Evolutionary conservation across 768 basidiomycete species (phyloP), one percentile per base, ranked within the genome.

Genomic region (Coprinopsis sp.): DNA sequence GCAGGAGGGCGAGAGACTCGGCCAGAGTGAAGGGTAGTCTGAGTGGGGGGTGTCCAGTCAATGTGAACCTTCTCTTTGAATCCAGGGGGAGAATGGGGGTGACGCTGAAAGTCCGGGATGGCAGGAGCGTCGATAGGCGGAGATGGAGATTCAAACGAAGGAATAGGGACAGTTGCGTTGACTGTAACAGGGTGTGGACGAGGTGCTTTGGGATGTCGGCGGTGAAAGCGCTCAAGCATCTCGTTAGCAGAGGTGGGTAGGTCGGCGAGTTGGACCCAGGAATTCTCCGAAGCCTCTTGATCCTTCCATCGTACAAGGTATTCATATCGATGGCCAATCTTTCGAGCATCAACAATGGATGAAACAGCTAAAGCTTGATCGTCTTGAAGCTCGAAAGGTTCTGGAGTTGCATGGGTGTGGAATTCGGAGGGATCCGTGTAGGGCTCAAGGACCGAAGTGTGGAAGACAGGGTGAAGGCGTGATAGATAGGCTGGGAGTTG

Each of bases 221-320:
- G 60, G 39, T 71, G 67, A 45, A 66, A 71, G 8, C 54, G 51
- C 23, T 67, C 63, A 33, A 69, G 37, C 13, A 60, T 36, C 36
- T 67, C 56, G 46, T 69, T 56, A 38, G 44, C 31, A 8, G 62
- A 34, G 3, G 51, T 54, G 4, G 66, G 66, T 33, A 70, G 53
- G 19, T 70, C 66, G n/a, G 60, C 59, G 8, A 68, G 55, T 3
- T 65, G 56, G 43, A 67, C 52, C 69, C 70, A 68, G 10, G 64
- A 63, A 44, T 62, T 55, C 44, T 71, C 61, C 34, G 61, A 56
- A 7, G 58, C 54, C 6, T 56, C 51, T 30, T 49, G 49, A 31
- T 49, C 49, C 30, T 51, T 50, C 62, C 59, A 70, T 4, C 41
- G 47, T 2, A 67, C 59, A 24, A 69, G 55, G 46, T 71, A 68